Conservation (phyloP, 768 basidiomycete species). For the Pisolithus albus region DNA sequence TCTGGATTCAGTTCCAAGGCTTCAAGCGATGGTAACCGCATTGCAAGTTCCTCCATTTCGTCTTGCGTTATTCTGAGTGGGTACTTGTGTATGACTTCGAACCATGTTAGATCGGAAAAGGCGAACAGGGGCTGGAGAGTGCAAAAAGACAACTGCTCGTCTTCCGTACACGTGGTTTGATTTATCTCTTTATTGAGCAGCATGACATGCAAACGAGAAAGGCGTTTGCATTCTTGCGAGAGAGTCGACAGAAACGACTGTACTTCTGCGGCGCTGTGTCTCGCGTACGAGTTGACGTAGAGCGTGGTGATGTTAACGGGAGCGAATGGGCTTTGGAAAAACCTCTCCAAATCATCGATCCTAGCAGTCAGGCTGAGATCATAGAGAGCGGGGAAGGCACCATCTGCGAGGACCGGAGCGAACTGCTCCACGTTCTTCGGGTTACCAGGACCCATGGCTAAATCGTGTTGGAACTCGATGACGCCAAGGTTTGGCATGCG, state of each 20-base stretch:
- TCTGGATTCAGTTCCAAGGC: slow-evolving; percentile 41
- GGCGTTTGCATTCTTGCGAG: slow-evolving; percentile 40
- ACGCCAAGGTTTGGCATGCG: slow-evolving; percentile 34
- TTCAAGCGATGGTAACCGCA: slow-evolving; percentile 39
- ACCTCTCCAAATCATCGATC: slow-evolving; percentile 39
- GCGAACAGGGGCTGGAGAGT: slow-evolving; percentile 32
- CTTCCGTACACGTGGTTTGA: slow-evolving; percentile 6
- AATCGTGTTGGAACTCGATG: slow-evolving; percentile 50
- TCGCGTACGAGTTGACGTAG: slow-evolving; percentile 42
- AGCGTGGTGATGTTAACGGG: slow-evolving; percentile 46
- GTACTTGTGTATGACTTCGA: slow-evolving; percentile 27
- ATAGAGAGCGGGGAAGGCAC: slow-evolving; percentile 47
- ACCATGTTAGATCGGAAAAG: slow-evolving; percentile 26
- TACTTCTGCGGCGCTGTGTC: slow-evolving; percentile 38
- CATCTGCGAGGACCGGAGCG: slow-evolving; percentile 36
- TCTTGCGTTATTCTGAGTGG: slow-evolving; percentile 30
- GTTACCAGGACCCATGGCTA: slow-evolving; percentile 42
- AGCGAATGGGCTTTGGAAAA: slow-evolving; percentile 38
- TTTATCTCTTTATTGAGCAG: slow-evolving; percentile 20
- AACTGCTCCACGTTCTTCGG: slow-evolving; percentile 39
- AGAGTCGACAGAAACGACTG: slow-evolving; percentile 38
- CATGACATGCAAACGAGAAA: slow-evolving; percentile 38
- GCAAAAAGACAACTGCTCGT: slow-evolving; percentile 28
- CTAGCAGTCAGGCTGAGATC: slow-evolving; percentile 44
- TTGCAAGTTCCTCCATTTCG: slow-evolving; percentile 41